phyloP scores from a whole-genome alignment of 305 asterid species.

The Ilex paraguariensis region DNA sequence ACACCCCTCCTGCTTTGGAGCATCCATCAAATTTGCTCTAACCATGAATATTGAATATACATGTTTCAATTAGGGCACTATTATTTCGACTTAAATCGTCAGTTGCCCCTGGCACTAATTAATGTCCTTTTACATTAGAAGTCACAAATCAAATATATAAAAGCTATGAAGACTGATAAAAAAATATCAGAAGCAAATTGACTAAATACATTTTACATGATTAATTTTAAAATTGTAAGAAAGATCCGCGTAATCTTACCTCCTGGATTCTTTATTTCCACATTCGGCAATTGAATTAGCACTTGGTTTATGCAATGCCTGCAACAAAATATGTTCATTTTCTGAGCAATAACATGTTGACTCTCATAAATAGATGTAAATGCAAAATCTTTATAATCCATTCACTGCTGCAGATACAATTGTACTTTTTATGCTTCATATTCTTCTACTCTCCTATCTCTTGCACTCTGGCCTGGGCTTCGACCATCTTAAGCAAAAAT shows the following conservation, averaged over 20 bases:
- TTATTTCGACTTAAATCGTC: not conserved
- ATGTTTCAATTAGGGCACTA: slow-evolving; percentile 21
- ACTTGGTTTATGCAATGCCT: slow-evolving; percentile 39
- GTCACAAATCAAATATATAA: too few species aligned
- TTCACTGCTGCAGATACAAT: not conserved
- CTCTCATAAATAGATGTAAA: not conserved
- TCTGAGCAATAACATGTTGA: not conserved
- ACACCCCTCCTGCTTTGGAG: slow-evolving; percentile 37
- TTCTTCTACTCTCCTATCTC: not conserved
- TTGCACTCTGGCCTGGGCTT: not conserved
- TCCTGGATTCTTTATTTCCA: slow-evolving; percentile 52
- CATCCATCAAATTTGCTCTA: slow-evolving; percentile 34
- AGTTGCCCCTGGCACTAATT: not conserved
- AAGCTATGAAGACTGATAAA: slow-evolving; percentile 4
- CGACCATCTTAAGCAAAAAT: not conserved
- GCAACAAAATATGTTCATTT: slow-evolving; percentile 13
- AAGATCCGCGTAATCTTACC: slow-evolving; percentile 37
- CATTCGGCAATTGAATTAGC: slow-evolving; percentile 30
- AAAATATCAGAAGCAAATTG: slow-evolving; percentile 1
- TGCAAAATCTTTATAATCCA: not conserved
- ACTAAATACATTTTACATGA: not conserved
- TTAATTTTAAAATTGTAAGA: not conserved
- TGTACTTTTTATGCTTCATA: not conserved
- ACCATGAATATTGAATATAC: slow-evolving; percentile 27
- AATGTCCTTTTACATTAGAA: not conserved